Percentiles rank a stretch among this genome's conserved stretches.
These are phyloP conservation scores for Picochlorum sp. DNA, from an alignment of 139 green algal species.

Conservation along the genomic window DNA sequence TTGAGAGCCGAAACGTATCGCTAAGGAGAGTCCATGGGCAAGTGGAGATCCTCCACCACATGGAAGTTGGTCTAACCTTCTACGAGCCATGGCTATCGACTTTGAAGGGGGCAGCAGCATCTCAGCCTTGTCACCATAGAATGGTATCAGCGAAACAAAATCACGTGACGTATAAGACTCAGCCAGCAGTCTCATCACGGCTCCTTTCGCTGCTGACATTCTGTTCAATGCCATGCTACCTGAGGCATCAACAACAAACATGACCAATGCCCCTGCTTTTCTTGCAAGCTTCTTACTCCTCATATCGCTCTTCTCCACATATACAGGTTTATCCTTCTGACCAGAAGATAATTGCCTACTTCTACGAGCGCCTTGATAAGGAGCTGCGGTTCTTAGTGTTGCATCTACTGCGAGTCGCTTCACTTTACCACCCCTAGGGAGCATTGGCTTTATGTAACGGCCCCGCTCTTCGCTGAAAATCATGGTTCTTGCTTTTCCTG, in stretches of 20 bases:
- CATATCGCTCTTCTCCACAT: constrained; percentile 97
- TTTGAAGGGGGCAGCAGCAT: constrained; percentile 94
- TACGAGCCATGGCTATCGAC: constrained; percentile 95
- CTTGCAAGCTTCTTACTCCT: constrained; percentile 88
- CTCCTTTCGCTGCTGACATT: constrained; percentile 96
- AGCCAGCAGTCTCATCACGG: constrained; percentile 84
- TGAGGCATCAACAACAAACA: constrained; percentile 81
- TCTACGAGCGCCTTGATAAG: constrained; percentile 75
- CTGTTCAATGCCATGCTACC: constrained; percentile 97
- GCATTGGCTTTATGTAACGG: constrained; percentile 97
- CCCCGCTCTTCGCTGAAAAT: constrained; percentile 92
- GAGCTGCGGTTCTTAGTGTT: constrained; percentile 87
- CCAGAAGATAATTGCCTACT: constrained; percentile 17
- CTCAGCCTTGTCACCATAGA: constrained; percentile 94
- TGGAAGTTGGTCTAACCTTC: constrained; percentile 85
- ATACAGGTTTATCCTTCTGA: constrained; percentile 50
- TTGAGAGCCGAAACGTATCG: constrained; percentile 57
- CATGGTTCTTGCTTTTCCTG: constrained; percentile 87
- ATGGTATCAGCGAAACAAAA: constrained; percentile 95
- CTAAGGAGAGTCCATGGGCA: constrained; percentile 85
- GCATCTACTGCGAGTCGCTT: constrained; percentile 95
- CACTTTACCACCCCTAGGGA: constrained; percentile 77
- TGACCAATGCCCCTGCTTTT: constrained; percentile 87
- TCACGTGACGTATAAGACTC: constrained; percentile 90
- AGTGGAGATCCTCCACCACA: constrained; percentile 95